These are phyloP conservation scores for Eremochloa ophiuroides DNA, from an alignment of 176 grass and related monocot genomes.

Conservation along the genomic window DNA sequence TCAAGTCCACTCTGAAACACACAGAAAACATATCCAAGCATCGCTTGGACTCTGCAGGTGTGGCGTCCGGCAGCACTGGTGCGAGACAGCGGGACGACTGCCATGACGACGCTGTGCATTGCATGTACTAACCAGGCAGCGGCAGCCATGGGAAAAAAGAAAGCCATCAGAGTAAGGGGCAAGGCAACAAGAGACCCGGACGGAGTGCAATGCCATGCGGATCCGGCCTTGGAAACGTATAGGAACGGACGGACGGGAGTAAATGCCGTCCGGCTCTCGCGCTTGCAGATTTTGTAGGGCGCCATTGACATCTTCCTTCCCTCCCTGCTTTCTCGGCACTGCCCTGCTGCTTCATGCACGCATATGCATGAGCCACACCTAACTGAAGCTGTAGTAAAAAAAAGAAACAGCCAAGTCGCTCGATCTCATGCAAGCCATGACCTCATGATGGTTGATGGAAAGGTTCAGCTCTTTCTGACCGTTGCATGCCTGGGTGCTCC, in stretches of 20 bases:
- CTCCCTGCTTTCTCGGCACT: background rate
- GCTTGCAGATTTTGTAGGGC: constrained; percentile 29
- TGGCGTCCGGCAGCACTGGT: background rate
- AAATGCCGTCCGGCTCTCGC: constrained; percentile 16
- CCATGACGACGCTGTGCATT: background rate
- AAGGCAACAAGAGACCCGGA: background rate
- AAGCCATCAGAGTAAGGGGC: background rate
- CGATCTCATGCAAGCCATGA: background rate
- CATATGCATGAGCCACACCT: constrained; percentile 3
- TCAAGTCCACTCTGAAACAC: constrained; percentile 16
- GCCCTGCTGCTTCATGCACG: background rate
- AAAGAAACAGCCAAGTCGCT: too few relatives aligned
- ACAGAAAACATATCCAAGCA: constrained; percentile 17
- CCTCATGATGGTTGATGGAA: constrained; percentile 13
- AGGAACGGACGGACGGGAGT: constrained; percentile 4
- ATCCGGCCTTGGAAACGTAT: constrained; percentile 37
- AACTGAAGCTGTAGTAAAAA: constrained; percentile 12
- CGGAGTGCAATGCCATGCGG: constrained; percentile 11
- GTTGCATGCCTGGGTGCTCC: background rate
- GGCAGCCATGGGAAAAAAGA: background rate
- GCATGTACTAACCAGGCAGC: background rate
- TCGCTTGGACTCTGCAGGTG: constrained; percentile 7
- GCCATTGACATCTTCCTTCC: constrained; percentile 20
- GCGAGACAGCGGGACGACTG: background rate
- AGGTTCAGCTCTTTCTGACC: constrained; percentile 12